phyloP scores from a whole-genome alignment of 2,329 filamentous ascomycete genomes.

The Amylocarpus encephaloides region DNA sequence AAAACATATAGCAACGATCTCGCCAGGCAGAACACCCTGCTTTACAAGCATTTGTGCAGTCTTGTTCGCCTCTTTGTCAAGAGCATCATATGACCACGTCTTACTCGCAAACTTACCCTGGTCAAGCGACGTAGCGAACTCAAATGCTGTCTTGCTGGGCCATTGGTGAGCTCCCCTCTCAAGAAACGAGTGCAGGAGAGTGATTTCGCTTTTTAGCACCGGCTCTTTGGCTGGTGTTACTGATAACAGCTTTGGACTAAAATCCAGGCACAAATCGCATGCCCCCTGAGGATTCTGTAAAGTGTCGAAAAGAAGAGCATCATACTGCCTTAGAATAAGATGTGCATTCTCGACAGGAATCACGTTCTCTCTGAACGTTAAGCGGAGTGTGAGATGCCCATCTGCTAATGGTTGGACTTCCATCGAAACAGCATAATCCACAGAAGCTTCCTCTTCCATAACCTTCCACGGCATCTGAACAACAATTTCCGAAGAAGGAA shows the following conservation, averaged over 20 bases:
- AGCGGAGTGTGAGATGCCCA: conserved; percentile 49
- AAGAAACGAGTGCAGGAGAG: conserved; percentile 71
- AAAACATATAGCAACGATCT: conserved; percentile 36
- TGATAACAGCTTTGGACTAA: conserved; percentile 48
- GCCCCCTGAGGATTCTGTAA: conserved; percentile 41
- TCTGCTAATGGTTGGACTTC: conserved; percentile 58
- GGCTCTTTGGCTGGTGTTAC: conserved; percentile 55
- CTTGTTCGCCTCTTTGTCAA: conserved; percentile 65
- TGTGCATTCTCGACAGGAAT: conserved; percentile 63
- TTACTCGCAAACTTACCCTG: conserved; percentile 39
- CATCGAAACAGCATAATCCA: conserved; percentile 75
- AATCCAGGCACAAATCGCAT: conserved; percentile 19
- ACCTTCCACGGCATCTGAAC: conserved; percentile 48
- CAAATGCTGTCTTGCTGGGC: conserved; percentile 62
- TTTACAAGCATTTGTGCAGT: conserved; percentile 59
- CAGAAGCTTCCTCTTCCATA: conserved; percentile 57
- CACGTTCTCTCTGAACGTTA: conserved; percentile 59
- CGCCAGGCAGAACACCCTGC: conserved; percentile 45
- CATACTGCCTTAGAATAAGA: conserved; percentile 65
- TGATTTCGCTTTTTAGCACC: conserved; percentile 48
- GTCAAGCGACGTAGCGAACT: conserved; percentile 61
- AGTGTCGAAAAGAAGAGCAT: conserved; percentile 56
- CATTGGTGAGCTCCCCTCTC: conserved; percentile 51
- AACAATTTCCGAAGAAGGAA: conserved; percentile 21
- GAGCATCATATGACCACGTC: conserved; percentile 67